phyloP scores from a whole-genome alignment of 192 early-diverging fungal genomes.

The Gryganskiella cystojenkinii region DNA sequence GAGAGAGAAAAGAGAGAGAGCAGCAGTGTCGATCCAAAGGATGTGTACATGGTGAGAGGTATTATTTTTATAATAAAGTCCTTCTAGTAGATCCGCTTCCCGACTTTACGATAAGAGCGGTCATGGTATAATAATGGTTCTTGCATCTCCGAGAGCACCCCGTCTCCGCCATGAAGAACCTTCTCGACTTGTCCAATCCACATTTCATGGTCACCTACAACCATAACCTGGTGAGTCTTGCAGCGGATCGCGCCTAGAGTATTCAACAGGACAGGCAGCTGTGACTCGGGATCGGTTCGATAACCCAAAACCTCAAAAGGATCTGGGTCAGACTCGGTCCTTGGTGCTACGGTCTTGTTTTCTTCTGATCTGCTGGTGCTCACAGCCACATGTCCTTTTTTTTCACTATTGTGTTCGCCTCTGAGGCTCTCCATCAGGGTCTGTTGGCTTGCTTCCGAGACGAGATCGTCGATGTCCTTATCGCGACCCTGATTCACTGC shows the following conservation, averaged over 20 bases:
- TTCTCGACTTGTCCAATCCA: slow-evolving; percentile 69
- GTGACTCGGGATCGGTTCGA: slow-evolving; percentile 53
- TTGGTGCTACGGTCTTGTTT: neutral
- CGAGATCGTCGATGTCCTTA: slow-evolving; percentile 37
- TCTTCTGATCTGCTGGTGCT: neutral
- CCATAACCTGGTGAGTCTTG: slow-evolving; percentile 53
- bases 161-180: slow-evolving; percentile 64
- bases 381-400: neutral
- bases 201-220: slow-evolving; percentile 71
- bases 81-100: slow-evolving; percentile 31
- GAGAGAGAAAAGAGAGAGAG: no score
- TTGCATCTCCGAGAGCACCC: slow-evolving; percentile 26
- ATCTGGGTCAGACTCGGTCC: slow-evolving; percentile 9
- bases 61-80: neutral
- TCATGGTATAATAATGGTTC: slow-evolving; percentile 65
- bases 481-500: slow-evolving; percentile 5
- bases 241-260: slow-evolving; percentile 72
- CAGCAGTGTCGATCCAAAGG: no score
- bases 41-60: neutral
- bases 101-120: slow-evolving; percentile 59
- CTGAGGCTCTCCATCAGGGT: slow-evolving; percentile 11
- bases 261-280: slow-evolving; percentile 63
- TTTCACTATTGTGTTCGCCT: neutral
- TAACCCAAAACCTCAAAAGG: slow-evolving; percentile 60
- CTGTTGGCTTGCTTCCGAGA: slow-evolving; percentile 27